phyloP scores from a whole-genome alignment of 805 yeast genomes.

The Kuraishia hungarica region DNA sequence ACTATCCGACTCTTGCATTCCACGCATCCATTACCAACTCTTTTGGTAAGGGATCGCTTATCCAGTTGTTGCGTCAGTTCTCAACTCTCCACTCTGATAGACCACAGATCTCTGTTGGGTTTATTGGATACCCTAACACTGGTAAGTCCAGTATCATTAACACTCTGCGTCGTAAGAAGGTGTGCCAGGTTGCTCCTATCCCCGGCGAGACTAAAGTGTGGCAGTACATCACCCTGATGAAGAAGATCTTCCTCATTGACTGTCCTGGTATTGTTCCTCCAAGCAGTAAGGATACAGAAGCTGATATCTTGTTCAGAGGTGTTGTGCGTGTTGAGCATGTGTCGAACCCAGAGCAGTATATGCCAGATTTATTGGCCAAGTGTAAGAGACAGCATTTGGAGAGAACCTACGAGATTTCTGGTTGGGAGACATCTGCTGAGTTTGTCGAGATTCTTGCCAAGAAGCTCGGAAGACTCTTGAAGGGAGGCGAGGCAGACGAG shows the following conservation, averaged over 20 bases:
- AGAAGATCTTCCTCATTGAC: conserved; percentile 88
- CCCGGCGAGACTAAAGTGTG: conserved; percentile 99
- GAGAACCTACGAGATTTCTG: conserved; percentile 89
- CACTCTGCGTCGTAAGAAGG: conserved; percentile 90
- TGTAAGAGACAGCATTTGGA: conserved; percentile 88
- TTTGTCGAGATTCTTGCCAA: conserved; percentile 87
- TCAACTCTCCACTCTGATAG: conserved; percentile 86
- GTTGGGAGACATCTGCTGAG: conserved; percentile 75
- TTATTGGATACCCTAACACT: conserved; percentile 97
- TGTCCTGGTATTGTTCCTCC: conserved; percentile 99
- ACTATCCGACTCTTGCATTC: conserved; percentile 91
- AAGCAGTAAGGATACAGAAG: conserved; percentile 76
- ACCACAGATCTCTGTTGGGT: conserved; percentile 93
- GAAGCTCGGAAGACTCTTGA: conserved; percentile 84
- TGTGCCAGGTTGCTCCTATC: conserved; percentile 94
- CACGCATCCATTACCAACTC: conserved; percentile 97
- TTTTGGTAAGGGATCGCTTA: conserved; percentile 94
- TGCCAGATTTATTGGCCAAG: conserved; percentile 75
- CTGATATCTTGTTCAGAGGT: conserved; percentile 91
- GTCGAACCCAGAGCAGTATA: conserved; percentile 89
- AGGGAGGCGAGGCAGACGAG: conserved; percentile 98
- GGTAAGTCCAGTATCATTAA: conserved; percentile 95
- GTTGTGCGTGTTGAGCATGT: conserved; percentile 99
- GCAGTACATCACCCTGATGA: conserved; percentile 98
- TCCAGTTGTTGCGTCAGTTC: conserved; percentile 89